These are phyloP conservation scores for Wickerhamiella shivajii DNA, from an alignment of 805 yeast genomes.

Conservation along the genomic window DNA sequence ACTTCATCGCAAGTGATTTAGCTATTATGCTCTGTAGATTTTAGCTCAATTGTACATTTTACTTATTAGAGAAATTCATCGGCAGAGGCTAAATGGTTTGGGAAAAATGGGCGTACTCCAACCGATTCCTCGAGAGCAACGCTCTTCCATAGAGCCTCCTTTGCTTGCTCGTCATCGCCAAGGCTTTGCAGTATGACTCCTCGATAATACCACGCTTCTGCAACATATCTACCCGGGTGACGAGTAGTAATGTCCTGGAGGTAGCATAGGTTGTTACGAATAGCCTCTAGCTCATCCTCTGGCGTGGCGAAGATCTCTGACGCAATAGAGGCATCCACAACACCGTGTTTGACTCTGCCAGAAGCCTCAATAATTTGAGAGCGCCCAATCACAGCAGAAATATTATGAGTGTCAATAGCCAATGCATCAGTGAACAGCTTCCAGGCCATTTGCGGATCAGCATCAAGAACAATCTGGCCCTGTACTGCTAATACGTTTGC, in stretches of 20 bases:
- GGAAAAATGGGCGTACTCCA: slow-evolving; percentile 7
- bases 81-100: no score
- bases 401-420: slow-evolving; percentile 11
- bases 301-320: slow-evolving; percentile 4
- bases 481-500: slow-evolving; percentile 26
- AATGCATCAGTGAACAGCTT: slow-evolving; percentile 12
- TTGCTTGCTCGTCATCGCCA: slow-evolving; percentile 37
- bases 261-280: slow-evolving; percentile 6
- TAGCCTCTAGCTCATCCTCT: slow-evolving; percentile 5
- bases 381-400: slow-evolving; percentile 15
- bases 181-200: slow-evolving; percentile 46
- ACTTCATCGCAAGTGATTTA: no score
- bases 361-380: slow-evolving; percentile 8
- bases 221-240: slow-evolving; percentile 30
- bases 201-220: slow-evolving; percentile 60
- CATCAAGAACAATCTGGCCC: slow-evolving; percentile 7
- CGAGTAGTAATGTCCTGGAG: slow-evolving; percentile 15
- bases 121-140: slow-evolving; percentile 31
- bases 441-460: slow-evolving; percentile 11
- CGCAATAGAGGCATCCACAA: not conserved
- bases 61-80: no score
- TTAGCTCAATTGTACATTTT: no score
- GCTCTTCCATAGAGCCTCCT: slow-evolving; percentile 43
- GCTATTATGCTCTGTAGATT: no score
- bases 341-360: not conserved